phyloP scores from a whole-genome alignment of 441 rosid genomes.

The Syzygium malaccense region DNA sequence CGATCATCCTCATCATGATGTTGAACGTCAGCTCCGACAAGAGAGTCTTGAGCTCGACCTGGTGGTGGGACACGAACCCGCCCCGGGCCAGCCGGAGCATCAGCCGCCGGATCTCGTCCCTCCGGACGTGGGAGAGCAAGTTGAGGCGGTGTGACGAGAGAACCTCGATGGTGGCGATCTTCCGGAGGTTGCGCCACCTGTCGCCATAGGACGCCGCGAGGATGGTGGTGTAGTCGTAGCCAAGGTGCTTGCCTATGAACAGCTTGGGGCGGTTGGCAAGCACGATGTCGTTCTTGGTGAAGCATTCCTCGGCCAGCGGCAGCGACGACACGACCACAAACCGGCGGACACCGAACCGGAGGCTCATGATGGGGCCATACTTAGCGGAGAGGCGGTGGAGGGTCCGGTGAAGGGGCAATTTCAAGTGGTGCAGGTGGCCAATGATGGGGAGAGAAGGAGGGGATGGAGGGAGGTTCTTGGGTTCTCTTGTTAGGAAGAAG shows the following conservation, averaged over 20 bases:
- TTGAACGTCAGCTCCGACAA: not conserved
- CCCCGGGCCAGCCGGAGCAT: not conserved
- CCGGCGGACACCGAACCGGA: not conserved
- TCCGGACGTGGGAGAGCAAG: not conserved
- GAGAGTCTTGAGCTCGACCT: not conserved
- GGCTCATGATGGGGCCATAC: not conserved
- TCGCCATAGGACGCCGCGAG: not conserved
- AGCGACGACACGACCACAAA: not conserved
- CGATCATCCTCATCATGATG: not conserved
- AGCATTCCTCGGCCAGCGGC: not conserved
- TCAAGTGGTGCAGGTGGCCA: slow-evolving; percentile 1
- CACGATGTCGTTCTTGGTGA: not conserved
- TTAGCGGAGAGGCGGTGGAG: not conserved
- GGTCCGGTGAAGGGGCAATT: not conserved
- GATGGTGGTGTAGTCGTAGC: not conserved
- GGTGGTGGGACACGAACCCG: not conserved
- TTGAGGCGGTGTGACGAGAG: not conserved
- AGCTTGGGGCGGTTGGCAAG: not conserved
- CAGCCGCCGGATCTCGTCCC: not conserved
- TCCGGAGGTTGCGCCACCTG: not conserved
- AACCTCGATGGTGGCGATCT: not conserved
- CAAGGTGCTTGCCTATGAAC: not conserved
- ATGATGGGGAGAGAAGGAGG: slow-evolving; percentile 1
- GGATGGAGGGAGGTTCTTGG: not conserved
- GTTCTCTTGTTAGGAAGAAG: not conserved